phyloP scores from a whole-genome alignment of 192 early-diverging fungal species.

The Coemansia sp. region DNA sequence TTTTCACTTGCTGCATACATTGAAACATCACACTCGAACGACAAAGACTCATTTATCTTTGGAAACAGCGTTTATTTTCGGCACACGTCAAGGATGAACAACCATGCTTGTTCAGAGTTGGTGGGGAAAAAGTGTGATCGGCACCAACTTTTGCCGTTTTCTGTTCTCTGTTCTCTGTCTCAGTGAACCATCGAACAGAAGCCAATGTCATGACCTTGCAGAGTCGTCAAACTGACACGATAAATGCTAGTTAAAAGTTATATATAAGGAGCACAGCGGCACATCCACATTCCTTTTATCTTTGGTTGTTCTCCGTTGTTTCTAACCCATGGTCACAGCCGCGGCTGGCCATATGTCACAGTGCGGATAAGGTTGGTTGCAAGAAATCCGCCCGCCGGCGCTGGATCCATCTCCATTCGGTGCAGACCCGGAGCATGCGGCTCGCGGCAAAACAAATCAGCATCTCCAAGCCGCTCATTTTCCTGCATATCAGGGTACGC shows the following conservation, averaged over 20 bases:
- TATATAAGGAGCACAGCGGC: no score
- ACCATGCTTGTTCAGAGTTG: no score
- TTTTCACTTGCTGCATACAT: no score
- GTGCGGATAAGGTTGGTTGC: constrained; percentile 7
- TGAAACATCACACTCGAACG: no score
- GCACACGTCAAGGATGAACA: no score
- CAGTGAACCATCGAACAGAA: no score
- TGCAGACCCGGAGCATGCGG: constrained; percentile 14
- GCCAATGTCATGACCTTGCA: no score
- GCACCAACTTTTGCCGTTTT: no score
- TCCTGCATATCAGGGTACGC: constrained; percentile 14
- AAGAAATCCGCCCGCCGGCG: constrained; percentile 27
- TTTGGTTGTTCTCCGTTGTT: not conserved
- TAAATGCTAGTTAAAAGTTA: not conserved
- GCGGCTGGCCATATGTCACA: not conserved
- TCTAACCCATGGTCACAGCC: not conserved
- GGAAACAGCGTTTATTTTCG: no score
- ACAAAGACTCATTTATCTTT: no score
- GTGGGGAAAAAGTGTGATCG: no score
- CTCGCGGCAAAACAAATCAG: constrained; percentile 1
- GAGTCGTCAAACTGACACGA: not conserved
- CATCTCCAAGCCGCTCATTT: not conserved
- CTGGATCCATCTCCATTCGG: constrained; percentile 26
- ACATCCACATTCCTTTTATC: not conserved
- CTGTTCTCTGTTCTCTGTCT: no score